Evolutionary conservation across 352 stramenopile genomes (phyloP).

Genomic region (Phytophthora sojae): DNA sequence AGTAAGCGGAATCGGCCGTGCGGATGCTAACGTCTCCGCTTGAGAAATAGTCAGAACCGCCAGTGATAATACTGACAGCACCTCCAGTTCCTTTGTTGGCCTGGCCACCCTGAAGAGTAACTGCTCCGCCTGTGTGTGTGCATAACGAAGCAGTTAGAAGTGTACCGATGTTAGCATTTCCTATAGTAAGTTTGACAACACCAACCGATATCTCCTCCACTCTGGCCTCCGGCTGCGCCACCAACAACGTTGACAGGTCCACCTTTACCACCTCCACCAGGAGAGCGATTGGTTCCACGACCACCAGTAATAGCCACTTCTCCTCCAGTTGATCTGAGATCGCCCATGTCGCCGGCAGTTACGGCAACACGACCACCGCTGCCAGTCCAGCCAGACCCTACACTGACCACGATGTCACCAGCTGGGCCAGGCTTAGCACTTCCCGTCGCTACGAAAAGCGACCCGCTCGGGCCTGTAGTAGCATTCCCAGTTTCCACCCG

Average conservation of each 20-base stretch:
- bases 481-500: slow-evolving; percentile 77
- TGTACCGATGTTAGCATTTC: neutral
- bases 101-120: slow-evolving; percentile 56
- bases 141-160: neutral
- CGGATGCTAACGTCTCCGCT: slow-evolving; percentile 70
- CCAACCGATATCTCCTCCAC: slow-evolving; percentile 55
- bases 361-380: slow-evolving; percentile 87
- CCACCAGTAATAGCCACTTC: slow-evolving; percentile 60
- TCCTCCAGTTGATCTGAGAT: slow-evolving; percentile 54
- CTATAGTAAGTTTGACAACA: neutral
- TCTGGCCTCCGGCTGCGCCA: slow-evolving; percentile 58
- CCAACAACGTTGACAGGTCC: slow-evolving; percentile 63
- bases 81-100: slow-evolving; percentile 61
- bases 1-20: slow-evolving; percentile 69
- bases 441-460: slow-evolving; percentile 79
- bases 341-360: slow-evolving; percentile 61
- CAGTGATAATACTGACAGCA: slow-evolving; percentile 53
- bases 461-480: slow-evolving; percentile 74
- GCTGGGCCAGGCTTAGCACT: slow-evolving; percentile 72
- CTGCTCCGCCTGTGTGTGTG: slow-evolving; percentile 40
- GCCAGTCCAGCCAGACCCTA: slow-evolving; percentile 85
- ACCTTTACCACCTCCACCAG: slow-evolving; percentile 61
- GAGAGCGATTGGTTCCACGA: slow-evolving; percentile 49
- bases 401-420: slow-evolving; percentile 75
- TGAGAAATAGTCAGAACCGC: slow-evolving; percentile 45